These are phyloP conservation scores for Xanthoconium stramineum DNA, from an alignment of 768 basidiomycete species.

Conservation along the genomic window DNA sequence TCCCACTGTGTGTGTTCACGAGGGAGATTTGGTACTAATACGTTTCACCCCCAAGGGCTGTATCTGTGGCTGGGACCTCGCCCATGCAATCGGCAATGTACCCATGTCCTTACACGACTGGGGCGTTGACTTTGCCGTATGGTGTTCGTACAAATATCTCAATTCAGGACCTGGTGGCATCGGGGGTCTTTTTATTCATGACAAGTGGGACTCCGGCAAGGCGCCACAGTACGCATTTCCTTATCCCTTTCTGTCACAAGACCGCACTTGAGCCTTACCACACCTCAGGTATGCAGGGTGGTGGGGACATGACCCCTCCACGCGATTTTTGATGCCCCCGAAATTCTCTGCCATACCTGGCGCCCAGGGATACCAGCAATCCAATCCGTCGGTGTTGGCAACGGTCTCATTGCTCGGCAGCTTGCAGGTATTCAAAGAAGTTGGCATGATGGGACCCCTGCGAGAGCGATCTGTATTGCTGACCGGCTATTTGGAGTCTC, in stretches of 20 bases:
- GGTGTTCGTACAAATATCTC: conserved; percentile 98
- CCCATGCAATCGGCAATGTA: conserved; percentile 94
- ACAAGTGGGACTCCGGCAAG: conserved; percentile 66
- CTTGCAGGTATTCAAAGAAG: conserved; percentile 74
- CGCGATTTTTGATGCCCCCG: conserved; percentile 89
- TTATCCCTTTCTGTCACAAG: conserved; percentile 8
- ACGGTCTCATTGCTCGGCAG: conserved; percentile 81
- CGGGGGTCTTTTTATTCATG: conserved; percentile 88
- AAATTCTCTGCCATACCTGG: conserved; percentile 81
- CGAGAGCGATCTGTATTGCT: conserved; percentile 67
- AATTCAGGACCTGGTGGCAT: conserved; percentile 98
- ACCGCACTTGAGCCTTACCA: conserved; percentile 8
- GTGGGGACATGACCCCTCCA: conserved; percentile 92
- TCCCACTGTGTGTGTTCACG: conserved; percentile 2
- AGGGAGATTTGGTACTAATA: conserved; percentile 12
- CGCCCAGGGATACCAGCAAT: conserved; percentile 94
- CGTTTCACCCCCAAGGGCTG: conserved; percentile 61
- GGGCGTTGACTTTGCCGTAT: conserved; percentile 95
- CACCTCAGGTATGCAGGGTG: conserved; percentile 79
- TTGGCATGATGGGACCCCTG: conserved; percentile 68
- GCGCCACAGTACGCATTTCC: conserved; percentile 55
- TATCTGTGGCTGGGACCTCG: conserved; percentile 94
- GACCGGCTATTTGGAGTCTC: conserved; percentile 66
- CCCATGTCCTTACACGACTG: conserved; percentile 87
- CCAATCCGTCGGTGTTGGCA: conserved; percentile 84